Evolutionary conservation across 2,329 filamentous ascomycete genomes (phyloP).

Genomic region (Cercospora brassicicola): DNA sequence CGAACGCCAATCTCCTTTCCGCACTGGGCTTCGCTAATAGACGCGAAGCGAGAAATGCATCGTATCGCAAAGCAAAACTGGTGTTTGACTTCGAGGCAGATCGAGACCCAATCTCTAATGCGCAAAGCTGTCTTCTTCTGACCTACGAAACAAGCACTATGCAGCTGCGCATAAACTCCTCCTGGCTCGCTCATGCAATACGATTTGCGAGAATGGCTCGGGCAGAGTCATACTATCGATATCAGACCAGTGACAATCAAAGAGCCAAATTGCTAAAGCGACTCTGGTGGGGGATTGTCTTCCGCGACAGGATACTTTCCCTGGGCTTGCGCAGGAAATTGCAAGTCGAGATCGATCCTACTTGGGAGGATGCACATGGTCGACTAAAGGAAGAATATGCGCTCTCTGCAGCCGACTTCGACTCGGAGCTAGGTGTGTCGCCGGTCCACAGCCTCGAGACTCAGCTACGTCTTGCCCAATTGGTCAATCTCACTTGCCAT

Average conservation of each 20-base stretch:
- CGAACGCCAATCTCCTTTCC: conserved; percentile 16
- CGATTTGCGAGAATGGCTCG: conserved; percentile 24
- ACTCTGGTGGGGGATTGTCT: conserved; percentile 26
- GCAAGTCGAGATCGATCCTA: conserved; percentile 19
- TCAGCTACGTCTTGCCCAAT: conserved; percentile 22
- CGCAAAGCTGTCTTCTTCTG: conserved; percentile 24
- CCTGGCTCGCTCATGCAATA: conserved; percentile 26
- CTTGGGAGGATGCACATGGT: conserved; percentile 16
- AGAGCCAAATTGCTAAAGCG: conserved; percentile 23
- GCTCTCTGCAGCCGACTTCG: conserved; percentile 22
- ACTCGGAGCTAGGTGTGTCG: conserved; percentile 22
- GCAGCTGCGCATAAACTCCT: conserved; percentile 24
- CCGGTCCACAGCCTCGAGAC: conserved; percentile 25
- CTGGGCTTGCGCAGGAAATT: conserved; percentile 21
- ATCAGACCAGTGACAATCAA: conserved; percentile 17
- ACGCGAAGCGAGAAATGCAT: conserved; percentile 24
- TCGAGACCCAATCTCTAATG: conserved; percentile 21
- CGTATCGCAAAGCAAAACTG: conserved; percentile 25
- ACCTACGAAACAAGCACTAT: conserved; percentile 25
- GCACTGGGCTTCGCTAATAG: conserved; percentile 25
- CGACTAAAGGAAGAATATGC: conserved; percentile 19
- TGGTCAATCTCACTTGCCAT: conserved; percentile 19
- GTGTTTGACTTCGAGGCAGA: conserved; percentile 25
- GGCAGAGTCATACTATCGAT: conserved; percentile 23
- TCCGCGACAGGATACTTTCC: conserved; percentile 24